Conservation (phyloP, 2,329 filamentous ascomycete genomes). For the Stemphylium beticola region DNA sequence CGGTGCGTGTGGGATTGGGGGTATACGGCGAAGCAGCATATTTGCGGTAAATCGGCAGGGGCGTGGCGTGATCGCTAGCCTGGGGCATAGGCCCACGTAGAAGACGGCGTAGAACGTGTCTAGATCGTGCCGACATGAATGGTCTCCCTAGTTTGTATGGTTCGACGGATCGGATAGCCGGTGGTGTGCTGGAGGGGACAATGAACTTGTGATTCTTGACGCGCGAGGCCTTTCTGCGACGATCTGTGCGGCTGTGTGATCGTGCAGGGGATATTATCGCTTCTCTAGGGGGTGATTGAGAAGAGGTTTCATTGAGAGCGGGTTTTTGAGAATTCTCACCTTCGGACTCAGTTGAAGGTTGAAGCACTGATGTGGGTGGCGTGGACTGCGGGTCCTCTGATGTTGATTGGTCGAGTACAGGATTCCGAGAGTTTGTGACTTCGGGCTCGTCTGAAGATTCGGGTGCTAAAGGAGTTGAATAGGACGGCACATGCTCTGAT, state of each 20-base stretch:
- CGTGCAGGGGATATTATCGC: background rate
- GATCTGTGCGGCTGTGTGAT: background rate
- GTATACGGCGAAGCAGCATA: conserved; percentile 8
- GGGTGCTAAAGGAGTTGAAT: too few species aligned
- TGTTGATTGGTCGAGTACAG: too few species aligned
- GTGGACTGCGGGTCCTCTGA: too few species aligned
- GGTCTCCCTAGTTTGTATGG: conserved; percentile 1
- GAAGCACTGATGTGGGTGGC: background rate
- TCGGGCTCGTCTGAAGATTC: too few species aligned
- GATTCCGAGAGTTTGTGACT: too few species aligned
- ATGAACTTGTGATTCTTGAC: conserved; percentile 7
- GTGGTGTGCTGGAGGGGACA: background rate
- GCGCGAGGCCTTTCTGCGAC: background rate
- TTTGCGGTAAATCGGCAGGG: conserved; percentile 3
- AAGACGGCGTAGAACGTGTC: conserved; percentile 3
- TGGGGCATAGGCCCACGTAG: background rate
- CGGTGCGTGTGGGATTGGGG: conserved; percentile 1
- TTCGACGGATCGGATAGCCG: background rate
- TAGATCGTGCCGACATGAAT: conserved; percentile 2
- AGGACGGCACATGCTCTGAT: background rate
- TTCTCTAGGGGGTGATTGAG: conserved; percentile 6
- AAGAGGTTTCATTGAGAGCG: background rate
- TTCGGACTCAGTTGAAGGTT: background rate
- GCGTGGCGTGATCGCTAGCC: background rate
- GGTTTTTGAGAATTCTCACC: background rate